phyloP scores from a whole-genome alignment of 2,329 filamentous ascomycete species.

The Colletotrichum sansevieriae region DNA sequence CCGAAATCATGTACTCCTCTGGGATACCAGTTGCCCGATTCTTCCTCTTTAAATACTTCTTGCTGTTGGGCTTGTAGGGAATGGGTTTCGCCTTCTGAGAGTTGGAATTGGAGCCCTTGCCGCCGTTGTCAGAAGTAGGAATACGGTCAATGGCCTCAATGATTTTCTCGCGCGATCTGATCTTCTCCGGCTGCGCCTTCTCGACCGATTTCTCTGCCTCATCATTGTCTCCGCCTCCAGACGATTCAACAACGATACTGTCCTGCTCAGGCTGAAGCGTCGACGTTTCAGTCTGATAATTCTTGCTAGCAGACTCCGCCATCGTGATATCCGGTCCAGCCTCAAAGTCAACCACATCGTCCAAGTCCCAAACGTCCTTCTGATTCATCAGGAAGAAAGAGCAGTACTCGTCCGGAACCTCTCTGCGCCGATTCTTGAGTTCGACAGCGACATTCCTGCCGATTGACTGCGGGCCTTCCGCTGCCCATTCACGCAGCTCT shows the following conservation, averaged over 20 bases:
- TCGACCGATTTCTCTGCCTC: too few relatives aligned
- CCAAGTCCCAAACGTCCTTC: not conserved
- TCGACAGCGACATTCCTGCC: not conserved
- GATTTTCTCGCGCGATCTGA: too few relatives aligned
- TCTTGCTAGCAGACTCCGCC: not conserved
- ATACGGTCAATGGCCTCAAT: too few relatives aligned
- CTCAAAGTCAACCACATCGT: not conserved
- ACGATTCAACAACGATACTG: too few relatives aligned
- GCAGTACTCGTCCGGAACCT: not conserved
- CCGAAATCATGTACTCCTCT: too few relatives aligned
- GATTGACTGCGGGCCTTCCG: not conserved
- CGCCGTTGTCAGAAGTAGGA: too few relatives aligned
- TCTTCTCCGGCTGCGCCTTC: too few relatives aligned
- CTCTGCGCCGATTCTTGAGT: not conserved
- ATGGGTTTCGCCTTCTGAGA: not conserved
- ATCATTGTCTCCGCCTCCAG: too few relatives aligned
- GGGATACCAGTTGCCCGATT: too few relatives aligned
- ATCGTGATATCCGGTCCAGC: not conserved
- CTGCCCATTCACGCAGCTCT: constrained; percentile 4
- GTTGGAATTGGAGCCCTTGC: not conserved
- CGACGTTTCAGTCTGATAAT: not conserved
- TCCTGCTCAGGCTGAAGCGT: not conserved
- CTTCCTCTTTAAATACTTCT: not conserved
- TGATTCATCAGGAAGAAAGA: not conserved
- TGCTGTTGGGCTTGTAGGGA: not conserved